Conservation (phyloP, 345 rosid genomes). For the Syzygium aqueum region DNA sequence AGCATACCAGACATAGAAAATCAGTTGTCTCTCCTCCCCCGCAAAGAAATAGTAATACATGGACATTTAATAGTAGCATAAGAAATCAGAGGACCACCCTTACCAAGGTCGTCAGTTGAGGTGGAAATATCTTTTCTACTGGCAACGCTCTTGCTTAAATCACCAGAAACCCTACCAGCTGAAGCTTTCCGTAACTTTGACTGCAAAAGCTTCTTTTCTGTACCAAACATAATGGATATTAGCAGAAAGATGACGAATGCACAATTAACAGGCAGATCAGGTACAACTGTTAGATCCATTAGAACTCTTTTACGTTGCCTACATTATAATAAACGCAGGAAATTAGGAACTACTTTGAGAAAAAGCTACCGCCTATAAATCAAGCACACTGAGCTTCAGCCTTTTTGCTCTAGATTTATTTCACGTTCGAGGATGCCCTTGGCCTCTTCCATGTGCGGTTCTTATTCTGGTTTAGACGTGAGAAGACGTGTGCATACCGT, state of each 20-base stretch:
- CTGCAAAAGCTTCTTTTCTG: conserved; percentile 95
- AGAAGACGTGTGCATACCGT: neutral
- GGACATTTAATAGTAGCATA: neutral
- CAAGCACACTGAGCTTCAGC: neutral
- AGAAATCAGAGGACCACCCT: neutral
- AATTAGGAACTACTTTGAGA: neutral
- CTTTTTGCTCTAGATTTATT: neutral
- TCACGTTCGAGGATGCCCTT: neutral
- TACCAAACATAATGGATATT: neutral
- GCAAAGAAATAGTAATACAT: neutral
- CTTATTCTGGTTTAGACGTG: neutral
- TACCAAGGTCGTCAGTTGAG: conserved; percentile 89
- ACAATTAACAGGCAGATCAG: neutral
- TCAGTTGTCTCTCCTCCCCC: neutral
- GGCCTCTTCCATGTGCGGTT: neutral
- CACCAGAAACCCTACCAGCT: conserved; percentile 38
- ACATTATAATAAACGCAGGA: neutral
- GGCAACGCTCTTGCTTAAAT: conserved; percentile 21
- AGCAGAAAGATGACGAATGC: neutral
- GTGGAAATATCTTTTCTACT: conserved; percentile 58
- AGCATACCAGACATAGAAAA: neutral
- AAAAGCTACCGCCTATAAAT: neutral
- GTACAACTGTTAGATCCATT: neutral
- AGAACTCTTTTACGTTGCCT: neutral
- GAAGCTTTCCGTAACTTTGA: conserved; percentile 78